phyloP scores from a whole-genome alignment of 129 eudicot genomes.

The Helichrysum umbraculigerum region DNA sequence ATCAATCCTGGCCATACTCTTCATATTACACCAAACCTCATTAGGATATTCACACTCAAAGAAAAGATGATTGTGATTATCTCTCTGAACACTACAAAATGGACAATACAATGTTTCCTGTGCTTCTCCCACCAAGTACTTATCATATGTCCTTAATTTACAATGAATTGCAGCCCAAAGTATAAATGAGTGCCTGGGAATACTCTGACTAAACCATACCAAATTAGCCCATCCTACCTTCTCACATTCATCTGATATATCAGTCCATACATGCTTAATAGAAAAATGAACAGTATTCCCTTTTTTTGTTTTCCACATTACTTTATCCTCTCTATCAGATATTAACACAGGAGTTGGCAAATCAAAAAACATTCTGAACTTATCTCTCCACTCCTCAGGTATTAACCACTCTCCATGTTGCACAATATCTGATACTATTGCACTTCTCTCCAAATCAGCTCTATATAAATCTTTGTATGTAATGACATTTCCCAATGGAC shows the following conservation, averaged over 20 bases:
- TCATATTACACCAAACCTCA: background rate
- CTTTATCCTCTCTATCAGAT: background rate
- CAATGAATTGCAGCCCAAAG: background rate
- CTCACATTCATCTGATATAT: background rate
- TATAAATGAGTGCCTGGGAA: background rate
- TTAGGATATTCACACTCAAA: background rate
- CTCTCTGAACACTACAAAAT: background rate
- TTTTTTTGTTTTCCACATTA: background rate
- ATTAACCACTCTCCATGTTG: too few relatives aligned
- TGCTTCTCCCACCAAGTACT: too few relatives aligned
- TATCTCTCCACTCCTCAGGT: too few relatives aligned
- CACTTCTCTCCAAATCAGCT: too few relatives aligned
- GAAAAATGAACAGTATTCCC: background rate
- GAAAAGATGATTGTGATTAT: background rate
- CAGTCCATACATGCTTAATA: background rate
- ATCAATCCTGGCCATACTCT: background rate
- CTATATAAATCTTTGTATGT: too few relatives aligned
- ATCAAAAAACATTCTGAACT: too few relatives aligned
- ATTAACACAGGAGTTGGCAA: too few relatives aligned
- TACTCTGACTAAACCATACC: background rate
- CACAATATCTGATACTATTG: too few relatives aligned
- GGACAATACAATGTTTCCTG: background rate
- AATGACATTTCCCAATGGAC: too few relatives aligned
- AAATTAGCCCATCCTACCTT: background rate
- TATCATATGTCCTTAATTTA: background rate